Conservation (phyloP, 208 protist genomes). For the Trypanosomatidae sp. region DNA sequence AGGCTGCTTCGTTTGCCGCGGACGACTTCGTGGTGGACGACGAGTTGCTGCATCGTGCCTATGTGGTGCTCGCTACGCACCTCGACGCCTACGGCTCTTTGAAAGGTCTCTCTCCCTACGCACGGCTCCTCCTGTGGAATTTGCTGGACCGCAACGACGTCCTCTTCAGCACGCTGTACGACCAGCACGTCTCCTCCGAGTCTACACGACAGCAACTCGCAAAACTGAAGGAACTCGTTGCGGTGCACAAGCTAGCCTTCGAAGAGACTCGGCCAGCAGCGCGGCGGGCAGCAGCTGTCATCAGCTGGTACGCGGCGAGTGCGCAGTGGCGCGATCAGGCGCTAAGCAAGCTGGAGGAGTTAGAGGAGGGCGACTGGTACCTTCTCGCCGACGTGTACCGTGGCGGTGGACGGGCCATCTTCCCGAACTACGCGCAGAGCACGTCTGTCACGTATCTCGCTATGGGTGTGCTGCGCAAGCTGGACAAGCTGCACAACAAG, state of each 20-base stretch:
- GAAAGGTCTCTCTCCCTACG: slow-evolving; percentile 63
- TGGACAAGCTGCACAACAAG: slow-evolving; percentile 37
- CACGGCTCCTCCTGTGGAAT: slow-evolving; percentile 70
- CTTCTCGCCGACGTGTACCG: slow-evolving; percentile 52
- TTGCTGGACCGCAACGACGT: slow-evolving; percentile 63
- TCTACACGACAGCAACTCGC: slow-evolving; percentile 28
- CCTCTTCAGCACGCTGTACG: slow-evolving; percentile 47
- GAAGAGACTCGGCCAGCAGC: slow-evolving; percentile 35
- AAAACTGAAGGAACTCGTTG: slow-evolving; percentile 24
- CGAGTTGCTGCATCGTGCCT: slow-evolving; percentile 77
- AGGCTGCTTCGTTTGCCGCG: slow-evolving; percentile 58
- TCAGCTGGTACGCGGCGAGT: slow-evolving; percentile 79
- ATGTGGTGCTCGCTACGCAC: slow-evolving; percentile 62
- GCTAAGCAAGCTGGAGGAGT: slow-evolving; percentile 47
- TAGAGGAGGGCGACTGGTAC: slow-evolving; percentile 79
- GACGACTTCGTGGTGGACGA: slow-evolving; percentile 90
- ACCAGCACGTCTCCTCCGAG: slow-evolving; percentile 23
- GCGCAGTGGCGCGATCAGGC: slow-evolving; percentile 88
- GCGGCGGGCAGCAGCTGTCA: slow-evolving; percentile 47
- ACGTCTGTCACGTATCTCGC: slow-evolving; percentile 32
- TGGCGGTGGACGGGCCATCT: slow-evolving; percentile 36
- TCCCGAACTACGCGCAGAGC: slow-evolving; percentile 70
- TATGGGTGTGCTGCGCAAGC: slow-evolving; percentile 49
- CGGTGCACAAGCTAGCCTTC: slow-evolving; percentile 27
- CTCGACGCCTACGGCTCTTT: slow-evolving; percentile 74